Conservation (phyloP, 768 basidiomycete genomes). For the Amanita molliuscula region DNA sequence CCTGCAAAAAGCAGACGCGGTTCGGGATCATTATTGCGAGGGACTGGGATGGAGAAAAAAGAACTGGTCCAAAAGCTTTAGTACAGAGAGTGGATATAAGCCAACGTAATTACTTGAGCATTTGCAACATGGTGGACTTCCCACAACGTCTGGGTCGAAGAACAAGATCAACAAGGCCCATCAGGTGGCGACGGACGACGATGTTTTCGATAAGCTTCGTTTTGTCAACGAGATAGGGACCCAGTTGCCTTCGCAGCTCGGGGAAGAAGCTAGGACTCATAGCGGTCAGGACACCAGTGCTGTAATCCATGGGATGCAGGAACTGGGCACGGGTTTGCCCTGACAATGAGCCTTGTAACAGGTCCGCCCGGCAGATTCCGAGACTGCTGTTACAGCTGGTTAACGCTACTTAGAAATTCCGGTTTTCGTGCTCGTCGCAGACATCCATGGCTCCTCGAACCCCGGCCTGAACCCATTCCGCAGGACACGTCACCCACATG, state of each 20-base stretch:
- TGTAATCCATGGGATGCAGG: too few relatives aligned
- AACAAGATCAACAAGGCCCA: constrained; percentile 8
- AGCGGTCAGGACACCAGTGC: too few relatives aligned
- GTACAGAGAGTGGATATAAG: constrained; percentile 4
- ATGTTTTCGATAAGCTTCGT: constrained; percentile 12
- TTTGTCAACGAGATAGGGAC: constrained; percentile 10
- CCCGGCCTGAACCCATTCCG: too few relatives aligned
- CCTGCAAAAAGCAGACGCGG: constrained; percentile 8
- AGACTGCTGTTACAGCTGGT: too few relatives aligned
- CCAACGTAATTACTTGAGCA: constrained; percentile 10
- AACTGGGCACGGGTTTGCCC: too few relatives aligned
- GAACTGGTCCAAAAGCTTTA: constrained; percentile 6
- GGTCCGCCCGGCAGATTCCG: too few relatives aligned
- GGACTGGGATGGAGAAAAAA: constrained; percentile 10
- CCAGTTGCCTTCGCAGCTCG: constrained; percentile 6
- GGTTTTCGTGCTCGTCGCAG: too few relatives aligned
- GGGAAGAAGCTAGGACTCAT: too few relatives aligned
- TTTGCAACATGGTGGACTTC: constrained; percentile 11
- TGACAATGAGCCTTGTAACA: too few relatives aligned
- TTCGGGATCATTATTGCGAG: constrained; percentile 7
- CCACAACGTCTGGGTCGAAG: constrained; percentile 11
- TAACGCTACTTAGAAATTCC: too few relatives aligned
- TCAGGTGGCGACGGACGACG: constrained; percentile 3
- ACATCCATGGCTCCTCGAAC: too few relatives aligned
- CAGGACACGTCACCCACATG: too few relatives aligned